Percentiles rank a stretch among this genome's conserved stretches.
These are phyloP conservation scores for Tulasnella sp. DNA, from an alignment of 768 basidiomycete species.

Conservation along the genomic window DNA sequence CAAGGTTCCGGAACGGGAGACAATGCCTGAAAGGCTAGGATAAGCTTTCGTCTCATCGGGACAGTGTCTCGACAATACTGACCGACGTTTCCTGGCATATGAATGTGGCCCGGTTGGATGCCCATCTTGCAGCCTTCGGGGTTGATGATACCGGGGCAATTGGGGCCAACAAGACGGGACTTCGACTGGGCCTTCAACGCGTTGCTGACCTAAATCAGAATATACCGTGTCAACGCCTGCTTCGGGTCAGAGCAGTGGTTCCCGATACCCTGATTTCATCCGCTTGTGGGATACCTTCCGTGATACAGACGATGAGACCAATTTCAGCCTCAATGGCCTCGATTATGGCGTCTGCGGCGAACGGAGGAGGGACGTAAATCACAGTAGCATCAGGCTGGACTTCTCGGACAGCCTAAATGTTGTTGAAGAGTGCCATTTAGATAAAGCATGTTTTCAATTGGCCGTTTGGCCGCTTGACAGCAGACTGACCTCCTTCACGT, in stretches of 20 bases:
- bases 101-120: conserved; percentile 96
- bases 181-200: conserved; percentile 90
- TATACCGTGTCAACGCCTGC: not conserved
- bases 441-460: not conserved
- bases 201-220: conserved; percentile 62
- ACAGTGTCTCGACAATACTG: conserved; percentile 25
- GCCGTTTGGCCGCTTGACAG: not conserved
- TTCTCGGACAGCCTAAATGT: conserved; percentile 69
- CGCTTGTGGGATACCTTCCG: conserved; percentile 95
- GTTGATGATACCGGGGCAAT: conserved; percentile 98
- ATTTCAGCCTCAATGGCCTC: conserved; percentile 99
- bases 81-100: conserved; percentile 95
- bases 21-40: conserved; percentile 53
- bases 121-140: conserved; percentile 99
- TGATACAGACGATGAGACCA: conserved; percentile 94
- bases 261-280: conserved; percentile 81
- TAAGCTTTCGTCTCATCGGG: not conserved
- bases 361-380: conserved; percentile 96
- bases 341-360: conserved; percentile 92
- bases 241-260: not conserved
- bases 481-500: conserved; percentile 70
- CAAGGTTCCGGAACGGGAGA: conserved; percentile 89
- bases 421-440: not conserved
- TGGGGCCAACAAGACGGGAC: conserved; percentile 94
- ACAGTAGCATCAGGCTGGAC: conserved; percentile 87